Conservation (phyloP, 1,284 basidiomycete species). For the Anthracocystis setariae region DNA sequence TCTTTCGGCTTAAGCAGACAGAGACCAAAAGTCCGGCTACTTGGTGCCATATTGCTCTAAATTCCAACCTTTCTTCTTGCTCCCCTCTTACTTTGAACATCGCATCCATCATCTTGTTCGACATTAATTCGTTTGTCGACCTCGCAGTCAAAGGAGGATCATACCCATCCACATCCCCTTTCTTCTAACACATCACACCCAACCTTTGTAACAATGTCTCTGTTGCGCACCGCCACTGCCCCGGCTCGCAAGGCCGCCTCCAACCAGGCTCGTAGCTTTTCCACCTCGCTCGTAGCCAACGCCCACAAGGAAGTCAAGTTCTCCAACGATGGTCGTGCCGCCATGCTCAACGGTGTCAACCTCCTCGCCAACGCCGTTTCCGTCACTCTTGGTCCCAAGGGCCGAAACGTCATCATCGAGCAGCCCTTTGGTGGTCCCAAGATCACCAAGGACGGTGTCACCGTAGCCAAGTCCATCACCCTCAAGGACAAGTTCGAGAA, state of each 20-base stretch:
- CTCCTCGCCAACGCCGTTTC: constrained; percentile 78
- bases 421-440: constrained; percentile 97
- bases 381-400: constrained; percentile 97
- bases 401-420: constrained; percentile 99
- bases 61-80: not conserved
- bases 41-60: not conserved
- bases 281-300: constrained; percentile 53
- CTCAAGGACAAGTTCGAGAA: constrained; percentile 99
- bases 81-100: constrained; percentile 2
- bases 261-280: constrained; percentile 50
- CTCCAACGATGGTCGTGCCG: constrained; percentile 91
- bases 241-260: constrained; percentile 49
- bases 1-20: not conserved
- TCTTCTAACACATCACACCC: not conserved
- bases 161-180: not conserved
- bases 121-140: constrained; percentile 11
- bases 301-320: constrained; percentile 92
- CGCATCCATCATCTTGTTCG: constrained; percentile 9
- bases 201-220: constrained; percentile 44
- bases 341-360: constrained; percentile 95
- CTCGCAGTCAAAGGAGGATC: constrained; percentile 18
- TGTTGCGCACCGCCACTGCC: constrained; percentile 54
- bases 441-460: constrained; percentile 98
- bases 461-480: constrained; percentile 92
- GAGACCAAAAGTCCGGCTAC: not conserved